Percentiles rank a stretch among this genome's conserved stretches.
phyloP scores from a whole-genome alignment of 192 early-diverging fungal genomes.

The Kickxella alabastrina region DNA sequence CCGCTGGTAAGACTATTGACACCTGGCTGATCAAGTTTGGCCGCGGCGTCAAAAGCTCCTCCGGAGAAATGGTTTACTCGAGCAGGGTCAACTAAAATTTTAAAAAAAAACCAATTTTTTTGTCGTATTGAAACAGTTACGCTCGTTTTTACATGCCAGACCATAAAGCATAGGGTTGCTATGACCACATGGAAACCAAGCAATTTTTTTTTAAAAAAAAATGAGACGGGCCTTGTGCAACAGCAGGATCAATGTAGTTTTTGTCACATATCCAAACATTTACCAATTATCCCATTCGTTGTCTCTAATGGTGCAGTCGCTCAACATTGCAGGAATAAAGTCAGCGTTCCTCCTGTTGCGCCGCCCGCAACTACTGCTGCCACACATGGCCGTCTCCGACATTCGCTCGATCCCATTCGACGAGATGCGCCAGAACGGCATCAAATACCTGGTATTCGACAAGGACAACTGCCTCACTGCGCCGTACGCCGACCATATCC shows the following conservation, averaged over 20 bases:
- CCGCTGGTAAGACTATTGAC: constrained; percentile 27
- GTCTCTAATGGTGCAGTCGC: constrained; percentile 69
- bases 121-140: too few species aligned
- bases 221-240: too few species aligned
- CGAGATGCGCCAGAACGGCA: constrained; percentile 55
- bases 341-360: constrained; percentile 53
- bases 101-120: too few species aligned
- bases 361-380: constrained; percentile 68
- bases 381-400: constrained; percentile 71
- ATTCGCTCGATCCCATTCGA: constrained; percentile 67
- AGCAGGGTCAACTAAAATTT: constrained; percentile 22
- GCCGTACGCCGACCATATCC: constrained; percentile 68
- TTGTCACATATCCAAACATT: neutral
- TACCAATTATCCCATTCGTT: neutral
- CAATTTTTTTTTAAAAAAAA: too few species aligned
- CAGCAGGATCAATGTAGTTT: constrained; percentile 2
- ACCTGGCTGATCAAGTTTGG: constrained; percentile 42
- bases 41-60: constrained; percentile 23
- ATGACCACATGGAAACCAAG: too few species aligned
- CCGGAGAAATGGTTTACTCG: constrained; percentile 32
- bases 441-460: constrained; percentile 83
- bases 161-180: too few species aligned
- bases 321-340: constrained; percentile 66
- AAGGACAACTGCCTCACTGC: constrained; percentile 95
- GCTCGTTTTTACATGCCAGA: too few species aligned